These are phyloP conservation scores for Pseudozyma pruni DNA, from an alignment of 1,284 basidiomycete genomes.

Conservation along the genomic window DNA sequence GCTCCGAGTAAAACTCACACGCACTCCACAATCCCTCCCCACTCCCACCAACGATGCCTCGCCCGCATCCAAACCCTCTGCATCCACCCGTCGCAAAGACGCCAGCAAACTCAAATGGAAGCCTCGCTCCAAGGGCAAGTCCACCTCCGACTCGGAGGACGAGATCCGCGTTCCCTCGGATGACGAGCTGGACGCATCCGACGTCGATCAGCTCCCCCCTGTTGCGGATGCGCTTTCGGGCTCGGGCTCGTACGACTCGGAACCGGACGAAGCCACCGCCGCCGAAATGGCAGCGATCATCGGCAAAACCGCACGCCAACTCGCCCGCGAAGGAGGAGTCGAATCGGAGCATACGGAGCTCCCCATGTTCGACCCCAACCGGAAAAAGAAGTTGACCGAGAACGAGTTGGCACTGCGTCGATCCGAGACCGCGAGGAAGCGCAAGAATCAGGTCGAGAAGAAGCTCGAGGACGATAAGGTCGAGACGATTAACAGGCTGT, in stretches of 20 bases:
- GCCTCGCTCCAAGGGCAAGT: constrained; percentile 20
- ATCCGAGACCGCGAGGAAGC: constrained; percentile 85
- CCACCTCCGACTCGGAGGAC: constrained; percentile 27
- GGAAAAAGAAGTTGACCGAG: constrained; percentile 81
- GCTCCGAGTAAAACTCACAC: constrained; percentile 40
- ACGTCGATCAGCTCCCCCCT: constrained; percentile 10
- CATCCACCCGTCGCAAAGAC: constrained; percentile 20
- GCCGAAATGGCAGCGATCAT: constrained; percentile 33
- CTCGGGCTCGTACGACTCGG: constrained; percentile 17
- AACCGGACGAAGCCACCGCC: constrained; percentile 45
- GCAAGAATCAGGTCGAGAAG: constrained; percentile 86
- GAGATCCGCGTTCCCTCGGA: constrained; percentile 14
- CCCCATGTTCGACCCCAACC: constrained; percentile 69
- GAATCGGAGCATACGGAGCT: constrained; percentile 54
- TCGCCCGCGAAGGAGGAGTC: constrained; percentile 51
- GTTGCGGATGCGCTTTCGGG: not conserved
- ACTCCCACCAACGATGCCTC: not conserved
- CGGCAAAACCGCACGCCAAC: constrained; percentile 63
- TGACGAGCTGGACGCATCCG: constrained; percentile 14
- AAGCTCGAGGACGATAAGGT: constrained; percentile 91
- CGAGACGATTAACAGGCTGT: constrained; percentile 85
- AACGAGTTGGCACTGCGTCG: constrained; percentile 81
- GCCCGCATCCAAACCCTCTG: constrained; percentile 1
- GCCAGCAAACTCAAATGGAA: constrained; percentile 44
- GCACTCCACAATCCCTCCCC: constrained; percentile 27